Percentiles rank a stretch among this genome's conserved stretches.
phyloP scores from a whole-genome alignment of 768 basidiomycete species.

The Hericium coralloides region DNA sequence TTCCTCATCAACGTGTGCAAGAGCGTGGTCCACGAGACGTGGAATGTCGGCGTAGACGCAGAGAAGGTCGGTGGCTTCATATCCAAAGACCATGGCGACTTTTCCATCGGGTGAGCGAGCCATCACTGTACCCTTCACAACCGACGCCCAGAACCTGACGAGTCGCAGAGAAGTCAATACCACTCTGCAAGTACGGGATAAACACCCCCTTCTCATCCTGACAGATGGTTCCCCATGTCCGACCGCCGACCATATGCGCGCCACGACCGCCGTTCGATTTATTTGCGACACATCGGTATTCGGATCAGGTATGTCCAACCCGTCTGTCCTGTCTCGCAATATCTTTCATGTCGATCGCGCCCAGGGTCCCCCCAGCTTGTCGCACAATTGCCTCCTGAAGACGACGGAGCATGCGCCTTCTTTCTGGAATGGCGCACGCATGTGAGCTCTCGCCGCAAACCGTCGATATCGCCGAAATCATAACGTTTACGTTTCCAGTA shows the following conservation, averaged over 20 bases:
- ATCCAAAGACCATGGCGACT: slow-evolving; percentile 53
- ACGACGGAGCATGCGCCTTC: slow-evolving; percentile 64
- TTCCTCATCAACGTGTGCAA: slow-evolving; percentile 62
- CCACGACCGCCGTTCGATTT: slow-evolving; percentile 66
- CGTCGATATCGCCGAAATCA: background rate
- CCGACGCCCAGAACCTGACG: background rate
- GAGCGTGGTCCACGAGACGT: slow-evolving; percentile 44
- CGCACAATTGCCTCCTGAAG: slow-evolving; percentile 60
- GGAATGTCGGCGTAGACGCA: slow-evolving; percentile 45
- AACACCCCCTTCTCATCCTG: slow-evolving; percentile 47
- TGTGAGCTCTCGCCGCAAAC: slow-evolving; percentile 31
- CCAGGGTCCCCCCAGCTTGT: slow-evolving; percentile 47
- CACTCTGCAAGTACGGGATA: slow-evolving; percentile 45
- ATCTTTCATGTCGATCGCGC: background rate
- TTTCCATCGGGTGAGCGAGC: slow-evolving; percentile 55
- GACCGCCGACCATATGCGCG: slow-evolving; percentile 34
- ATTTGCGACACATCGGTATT: slow-evolving; percentile 64
- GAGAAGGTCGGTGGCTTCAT: slow-evolving; percentile 56
- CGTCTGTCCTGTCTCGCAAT: background rate
- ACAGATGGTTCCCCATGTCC: slow-evolving; percentile 59
- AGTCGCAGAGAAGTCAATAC: slow-evolving; percentile 47
- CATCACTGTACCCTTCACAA: background rate
- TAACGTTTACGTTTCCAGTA: slow-evolving; percentile 29
- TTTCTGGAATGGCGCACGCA: slow-evolving; percentile 80
- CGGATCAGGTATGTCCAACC: slow-evolving; percentile 34